phyloP scores from a whole-genome alignment of 164 flowering plant species.

The Cinnamomum chago region DNA sequence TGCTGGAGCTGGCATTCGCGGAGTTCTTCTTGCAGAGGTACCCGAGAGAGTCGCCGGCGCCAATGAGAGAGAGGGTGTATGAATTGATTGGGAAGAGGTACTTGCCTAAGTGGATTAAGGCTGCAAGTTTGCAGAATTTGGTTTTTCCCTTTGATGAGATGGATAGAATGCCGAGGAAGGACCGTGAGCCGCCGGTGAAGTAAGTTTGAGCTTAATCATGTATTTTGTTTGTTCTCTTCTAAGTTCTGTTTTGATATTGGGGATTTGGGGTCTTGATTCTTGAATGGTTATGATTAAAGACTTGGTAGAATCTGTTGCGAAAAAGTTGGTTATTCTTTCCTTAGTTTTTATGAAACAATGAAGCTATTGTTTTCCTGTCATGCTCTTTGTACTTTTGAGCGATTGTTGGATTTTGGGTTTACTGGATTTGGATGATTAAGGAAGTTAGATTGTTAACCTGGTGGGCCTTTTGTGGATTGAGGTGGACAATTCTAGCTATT shows the following conservation, averaged over 20 bases:
- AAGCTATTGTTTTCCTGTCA: background rate
- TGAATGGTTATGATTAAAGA: background rate
- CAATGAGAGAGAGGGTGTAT: conserved; percentile 94
- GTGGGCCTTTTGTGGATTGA: too few relatives aligned
- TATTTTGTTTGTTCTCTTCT: background rate
- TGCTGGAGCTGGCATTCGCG: conserved; percentile 73
- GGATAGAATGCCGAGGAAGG: conserved; percentile 70
- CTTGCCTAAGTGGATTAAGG: conserved; percentile 87
- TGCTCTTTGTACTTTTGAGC: too few relatives aligned
- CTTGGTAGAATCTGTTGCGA: background rate
- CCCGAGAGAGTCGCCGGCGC: conserved; percentile 93
- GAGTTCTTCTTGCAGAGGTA: conserved; percentile 93
- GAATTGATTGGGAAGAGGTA: conserved; percentile 87
- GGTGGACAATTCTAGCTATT: too few relatives aligned
- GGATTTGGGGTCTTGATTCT: background rate
- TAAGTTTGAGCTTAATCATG: conserved; percentile 32
- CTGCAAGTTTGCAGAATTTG: conserved; percentile 95
- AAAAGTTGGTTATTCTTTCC: background rate
- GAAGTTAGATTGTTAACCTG: too few relatives aligned
- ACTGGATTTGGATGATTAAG: too few relatives aligned
- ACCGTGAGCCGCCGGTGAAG: conserved; percentile 87
- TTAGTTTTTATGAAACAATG: background rate
- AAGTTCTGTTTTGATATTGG: background rate
- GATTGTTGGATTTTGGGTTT: too few relatives aligned
- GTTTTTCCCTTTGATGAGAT: conserved; percentile 88